Conservation (phyloP, 805 yeast species). For the Saccharomycopsis sp. region DNA sequence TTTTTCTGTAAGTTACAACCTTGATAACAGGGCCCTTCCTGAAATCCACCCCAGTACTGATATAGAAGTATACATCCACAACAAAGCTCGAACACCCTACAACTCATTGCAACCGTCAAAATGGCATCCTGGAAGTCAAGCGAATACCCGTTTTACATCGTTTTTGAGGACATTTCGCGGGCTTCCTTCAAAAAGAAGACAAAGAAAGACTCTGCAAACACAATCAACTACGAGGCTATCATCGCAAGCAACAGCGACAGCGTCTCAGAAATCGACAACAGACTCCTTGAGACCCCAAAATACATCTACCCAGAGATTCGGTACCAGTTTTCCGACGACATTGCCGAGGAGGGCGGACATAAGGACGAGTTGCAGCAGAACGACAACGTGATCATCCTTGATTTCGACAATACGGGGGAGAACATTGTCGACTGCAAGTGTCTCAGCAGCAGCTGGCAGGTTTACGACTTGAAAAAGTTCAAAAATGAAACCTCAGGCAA, state of each 20-base stretch:
- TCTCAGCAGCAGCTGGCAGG: conserved; percentile 17
- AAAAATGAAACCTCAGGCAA: conserved; percentile 3
- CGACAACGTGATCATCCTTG: conserved; percentile 16
- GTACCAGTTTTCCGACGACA: conserved; percentile 18
- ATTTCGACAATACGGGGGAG: conserved; percentile 14
- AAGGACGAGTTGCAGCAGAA: conserved; percentile 4
- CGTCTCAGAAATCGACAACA: neutral
- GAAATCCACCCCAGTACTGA: too few species aligned
- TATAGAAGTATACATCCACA: too few species aligned
- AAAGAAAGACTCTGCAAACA: neutral
- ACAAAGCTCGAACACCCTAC: too few species aligned
- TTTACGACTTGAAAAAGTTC: conserved; percentile 9
- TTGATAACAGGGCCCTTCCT: too few species aligned
- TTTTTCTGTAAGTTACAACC: too few species aligned
- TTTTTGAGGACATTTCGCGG: conserved; percentile 15
- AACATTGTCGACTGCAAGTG: conserved; percentile 12
- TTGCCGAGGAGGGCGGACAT: neutral
- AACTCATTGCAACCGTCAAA: too few species aligned
- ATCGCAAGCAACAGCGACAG: neutral
- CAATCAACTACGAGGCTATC: conserved; percentile 11
- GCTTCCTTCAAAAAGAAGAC: neutral
- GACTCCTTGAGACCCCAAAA: conserved; percentile 11
- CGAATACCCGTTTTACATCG: conserved; percentile 12
- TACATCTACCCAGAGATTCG: conserved; percentile 20
- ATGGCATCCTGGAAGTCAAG: neutral